Base-by-base conservation (phyloP, 2,329 filamentous ascomycete genomes). In the Rugonectria rugulosa region DNA sequence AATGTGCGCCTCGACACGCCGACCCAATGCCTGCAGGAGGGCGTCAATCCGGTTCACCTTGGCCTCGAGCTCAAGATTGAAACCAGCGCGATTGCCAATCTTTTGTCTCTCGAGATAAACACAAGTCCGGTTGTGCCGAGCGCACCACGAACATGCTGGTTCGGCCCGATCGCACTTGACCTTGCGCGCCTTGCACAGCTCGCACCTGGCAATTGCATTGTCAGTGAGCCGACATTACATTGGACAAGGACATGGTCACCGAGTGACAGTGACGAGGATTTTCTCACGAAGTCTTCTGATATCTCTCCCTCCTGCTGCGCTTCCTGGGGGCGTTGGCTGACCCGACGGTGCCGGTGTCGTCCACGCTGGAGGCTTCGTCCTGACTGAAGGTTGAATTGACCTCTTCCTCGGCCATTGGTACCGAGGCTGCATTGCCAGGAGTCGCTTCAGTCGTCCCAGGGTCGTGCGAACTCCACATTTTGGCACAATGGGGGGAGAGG, bases 91-190 rank as follows among this genome's bases (percentile, higher is more conserved):
- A 31, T 83, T 77, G 3, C 88, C 88, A 7, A 88, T 87, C 70
- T 89, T 90, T 74, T 89, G 89, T 36, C 88, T 79, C 65, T 89
- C 87, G 57, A 84, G 85, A 69, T 90, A 90, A 69, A 88, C 84
- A 69, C 88, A 90, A 36, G 79, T 64, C 60, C 88, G 84, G 54
- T 82, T 81, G 71, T 90, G 89, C 45, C 87, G 83, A 44, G 84
- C 74, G 70, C 88, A 91, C 88, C 88, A 90, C 19, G 87, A 87
- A 72, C 88, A 90, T n/a, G 81, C 81, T 2, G 82, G 82, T 63
- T 84, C 81, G 27, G 77, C 75, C 52, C 82, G 79, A 65, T 85
- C 81, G 64, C 76, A 78, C 60, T 78, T 78, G 21, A 78, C 76
- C 63, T 78, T 78, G 40, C 76, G 72, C 21, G 75, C 74, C 65